Base-by-base conservation (phyloP, 176 grass and related monocot genomes). In the Stipa capillata region DNA sequence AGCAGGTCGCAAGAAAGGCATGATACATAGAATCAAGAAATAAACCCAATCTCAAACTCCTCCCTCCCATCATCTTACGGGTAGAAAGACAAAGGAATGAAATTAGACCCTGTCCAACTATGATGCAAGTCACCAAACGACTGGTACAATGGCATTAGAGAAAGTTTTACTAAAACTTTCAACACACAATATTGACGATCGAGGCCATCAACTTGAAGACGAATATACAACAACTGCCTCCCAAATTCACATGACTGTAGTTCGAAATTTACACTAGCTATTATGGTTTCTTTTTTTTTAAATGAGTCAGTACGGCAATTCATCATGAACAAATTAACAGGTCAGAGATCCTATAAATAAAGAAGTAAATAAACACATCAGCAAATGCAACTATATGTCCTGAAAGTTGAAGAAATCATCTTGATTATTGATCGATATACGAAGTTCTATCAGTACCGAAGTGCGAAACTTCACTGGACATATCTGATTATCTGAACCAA, bases 21-120 rank as follows among this genome's bases (percentile, higher is more conserved):
- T 20, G 45, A 80, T 18, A 43, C 64, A 59, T 21, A 90, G 37
- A 33, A 60, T 16, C 40, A 91, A 72, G 29, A 85, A 35, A 59
- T 55, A n/a, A 23, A 13, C 41, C 69, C 51, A 50, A 83, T 85
- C 73, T 82, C 32, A 34, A 52, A 77, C 34, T 77, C 29, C 65
- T 54, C 65, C n/a, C 45, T 47, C 79, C 83, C 89, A 91, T 91
- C 13, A 20, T 45, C 52, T 40, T 34, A 3, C 73, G 77, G 82
- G 0, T 1, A 84, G 16, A 39, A 36, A 39, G 39, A 59, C 14
- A 77, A 23, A n/a, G 48, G 50, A 37, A 36, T 49, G n/a, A 33
- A 58, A 40, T 77, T 58, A 76, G 61, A 47, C 25, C 4, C 4
- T 18, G 5, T 18, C 4, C 5, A 40, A 18, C 15, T 13, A 23